Evolutionary conservation across 139 green algal genomes (phyloP).

Genomic region (Chlorella sp.): DNA sequence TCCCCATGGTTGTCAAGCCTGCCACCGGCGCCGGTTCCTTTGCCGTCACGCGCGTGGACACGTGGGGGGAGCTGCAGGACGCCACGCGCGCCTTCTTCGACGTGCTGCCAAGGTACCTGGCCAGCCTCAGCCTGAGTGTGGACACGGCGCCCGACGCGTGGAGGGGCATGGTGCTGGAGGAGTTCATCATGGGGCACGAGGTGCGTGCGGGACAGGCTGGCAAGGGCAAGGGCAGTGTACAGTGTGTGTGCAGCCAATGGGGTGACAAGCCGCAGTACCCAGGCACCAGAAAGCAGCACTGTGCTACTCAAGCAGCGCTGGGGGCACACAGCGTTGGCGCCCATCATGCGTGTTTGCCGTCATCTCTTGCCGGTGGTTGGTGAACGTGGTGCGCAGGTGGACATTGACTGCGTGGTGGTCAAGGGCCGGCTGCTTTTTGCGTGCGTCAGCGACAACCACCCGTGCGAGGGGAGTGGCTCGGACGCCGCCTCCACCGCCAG

Average conservation of each 20-base stretch:
- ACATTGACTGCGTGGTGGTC: conserved; percentile 10
- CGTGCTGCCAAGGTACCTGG: neutral
- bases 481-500: no score
- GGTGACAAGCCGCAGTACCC: no score
- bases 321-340: no score
- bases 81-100: neutral
- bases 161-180: conserved; percentile 16
- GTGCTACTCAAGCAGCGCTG: no score
- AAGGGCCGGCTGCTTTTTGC: conserved; percentile 11
- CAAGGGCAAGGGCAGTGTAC: no score
- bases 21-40: neutral
- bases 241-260: no score
- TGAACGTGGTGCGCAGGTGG: neutral
- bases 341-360: no score
- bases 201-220: no score
- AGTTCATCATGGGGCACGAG: conserved; percentile 6
- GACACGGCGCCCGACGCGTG: neutral
- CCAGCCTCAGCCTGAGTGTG: neutral
- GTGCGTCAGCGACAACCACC: conserved; percentile 9
- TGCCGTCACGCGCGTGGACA: neutral
- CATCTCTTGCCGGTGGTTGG: no score
- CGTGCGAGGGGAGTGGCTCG: conserved; percentile 4
- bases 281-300: no score
- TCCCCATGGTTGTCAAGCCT: conserved; percentile 1
- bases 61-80: neutral